These are phyloP conservation scores for Scutellaria baicalensis DNA, from an alignment of 257 asterid genomes.

Conservation along the genomic window DNA sequence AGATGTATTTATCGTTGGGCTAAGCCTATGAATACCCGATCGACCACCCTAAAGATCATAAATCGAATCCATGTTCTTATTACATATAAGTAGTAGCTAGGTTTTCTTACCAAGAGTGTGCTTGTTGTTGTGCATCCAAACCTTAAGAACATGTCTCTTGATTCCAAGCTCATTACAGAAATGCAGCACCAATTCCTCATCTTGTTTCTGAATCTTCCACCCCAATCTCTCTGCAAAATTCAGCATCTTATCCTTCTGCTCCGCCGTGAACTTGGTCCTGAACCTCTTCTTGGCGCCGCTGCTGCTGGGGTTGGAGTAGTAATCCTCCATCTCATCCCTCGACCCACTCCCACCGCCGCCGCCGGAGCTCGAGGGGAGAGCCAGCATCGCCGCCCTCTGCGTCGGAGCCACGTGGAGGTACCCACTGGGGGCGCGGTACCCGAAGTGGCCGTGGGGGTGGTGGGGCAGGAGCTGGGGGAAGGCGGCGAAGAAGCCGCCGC, in stretches of 20 bases:
- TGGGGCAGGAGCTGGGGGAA: conserved; percentile 28
- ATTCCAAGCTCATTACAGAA: conserved; percentile 55
- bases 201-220: conserved; percentile 66
- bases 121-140: conserved; percentile 89
- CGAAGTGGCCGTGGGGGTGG: conserved; percentile 35
- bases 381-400: conserved; percentile 33
- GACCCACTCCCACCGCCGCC: conserved; percentile 37
- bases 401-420: conserved; percentile 41
- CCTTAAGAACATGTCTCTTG: conserved; percentile 68
- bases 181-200: conserved; percentile 53
- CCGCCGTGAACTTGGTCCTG: conserved; percentile 51
- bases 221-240: conserved; percentile 59
- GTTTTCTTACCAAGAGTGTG: conserved; percentile 70
- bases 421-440: conserved; percentile 47
- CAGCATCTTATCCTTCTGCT: conserved; percentile 76
- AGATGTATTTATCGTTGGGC: too few species aligned
- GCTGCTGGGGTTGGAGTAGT: conserved; percentile 26
- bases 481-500: conserved; percentile 8
- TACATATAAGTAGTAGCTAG: conserved; percentile 1
- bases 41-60: neutral
- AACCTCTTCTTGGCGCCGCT: conserved; percentile 50
- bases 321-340: conserved; percentile 47
- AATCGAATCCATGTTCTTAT: neutral
- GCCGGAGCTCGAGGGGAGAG: conserved; percentile 59
- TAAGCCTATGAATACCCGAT: too few species aligned